A percentile compares a stretch with the other conserved stretches of the same genome.
Conservation (phyloP, 129 eudicot species). For the Logfia minima region DNA sequence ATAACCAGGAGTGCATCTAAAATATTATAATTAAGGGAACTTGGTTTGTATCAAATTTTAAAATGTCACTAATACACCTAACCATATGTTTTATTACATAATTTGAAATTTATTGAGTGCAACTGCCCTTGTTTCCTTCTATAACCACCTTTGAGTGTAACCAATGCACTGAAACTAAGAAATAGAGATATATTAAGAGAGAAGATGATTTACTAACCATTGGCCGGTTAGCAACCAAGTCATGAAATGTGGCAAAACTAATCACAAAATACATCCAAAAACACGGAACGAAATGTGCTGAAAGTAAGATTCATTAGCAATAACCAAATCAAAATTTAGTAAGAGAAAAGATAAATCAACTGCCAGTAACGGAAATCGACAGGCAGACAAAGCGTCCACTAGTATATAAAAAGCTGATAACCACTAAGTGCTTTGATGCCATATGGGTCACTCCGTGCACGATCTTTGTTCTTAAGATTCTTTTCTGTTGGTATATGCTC, state of each 20-base stretch:
- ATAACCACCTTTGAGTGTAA: not conserved
- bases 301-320: not conserved
- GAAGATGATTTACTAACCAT: slow-evolving; percentile 19
- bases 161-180: not conserved
- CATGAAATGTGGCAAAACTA: slow-evolving; percentile 28
- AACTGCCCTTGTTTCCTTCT: not conserved
- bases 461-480: slow-evolving; percentile 37
- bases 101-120: no score
- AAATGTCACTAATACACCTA: no score
- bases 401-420: slow-evolving; percentile 22
- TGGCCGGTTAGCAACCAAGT: slow-evolving; percentile 32
- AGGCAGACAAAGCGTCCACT: slow-evolving; percentile 13
- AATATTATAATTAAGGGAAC: no score
- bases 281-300: slow-evolving; percentile 20
- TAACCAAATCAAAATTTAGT: not conserved
- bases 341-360: not conserved
- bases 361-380: not conserved
- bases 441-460: slow-evolving; percentile 39
- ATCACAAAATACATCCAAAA: slow-evolving; percentile 9
- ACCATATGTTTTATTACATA: no score
- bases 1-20: no score
- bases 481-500: slow-evolving; percentile 34
- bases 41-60: no score
- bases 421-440: slow-evolving; percentile 37
- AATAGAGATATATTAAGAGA: not conserved